A percentile compares a stretch with the other conserved stretches of the same genome.
Evolutionary conservation across 169 alveolate species (phyloP).

Genomic region (Plasmodium cynomolgi): DNA sequence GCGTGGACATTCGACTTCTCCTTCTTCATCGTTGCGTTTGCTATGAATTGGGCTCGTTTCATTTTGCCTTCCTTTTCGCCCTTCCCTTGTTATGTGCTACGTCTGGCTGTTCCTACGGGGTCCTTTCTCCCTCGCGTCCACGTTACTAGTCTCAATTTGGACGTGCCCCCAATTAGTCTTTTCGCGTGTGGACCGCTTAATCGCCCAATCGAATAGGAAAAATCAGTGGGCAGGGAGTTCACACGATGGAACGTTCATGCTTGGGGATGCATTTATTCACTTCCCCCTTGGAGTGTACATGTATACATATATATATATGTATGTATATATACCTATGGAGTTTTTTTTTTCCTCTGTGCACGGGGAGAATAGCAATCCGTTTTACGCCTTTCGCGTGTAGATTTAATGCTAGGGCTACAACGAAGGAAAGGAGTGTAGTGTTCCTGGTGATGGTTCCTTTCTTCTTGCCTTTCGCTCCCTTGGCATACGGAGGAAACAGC

Average conservation of each 20-base stretch:
- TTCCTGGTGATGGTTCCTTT: neutral
- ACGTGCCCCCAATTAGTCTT: neutral
- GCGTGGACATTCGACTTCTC: constrained; percentile 16
- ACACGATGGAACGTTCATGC: neutral
- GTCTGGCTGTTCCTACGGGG: neutral
- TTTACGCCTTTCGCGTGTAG: neutral
- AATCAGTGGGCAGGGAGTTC: neutral
- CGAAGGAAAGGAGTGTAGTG: neutral
- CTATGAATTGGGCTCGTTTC: neutral
- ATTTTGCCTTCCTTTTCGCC: neutral
- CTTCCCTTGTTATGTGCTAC: neutral
- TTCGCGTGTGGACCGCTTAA: neutral
- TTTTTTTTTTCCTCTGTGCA: neutral
- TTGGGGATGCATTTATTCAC: neutral
- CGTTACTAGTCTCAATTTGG: neutral
- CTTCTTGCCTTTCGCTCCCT: neutral
- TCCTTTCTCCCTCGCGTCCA: neutral
- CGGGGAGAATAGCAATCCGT: neutral
- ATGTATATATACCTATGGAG: neutral
- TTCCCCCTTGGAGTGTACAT: neutral
- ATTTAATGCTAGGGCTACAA: neutral
- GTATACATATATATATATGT: too few relatives aligned
- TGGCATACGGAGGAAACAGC: neutral
- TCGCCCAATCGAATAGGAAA: neutral
- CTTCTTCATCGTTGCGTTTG: neutral